Percentiles rank a stretch among this genome's conserved stretches.
phyloP scores from a whole-genome alignment of 805 yeast species.

The Starmerella asiatica region DNA sequence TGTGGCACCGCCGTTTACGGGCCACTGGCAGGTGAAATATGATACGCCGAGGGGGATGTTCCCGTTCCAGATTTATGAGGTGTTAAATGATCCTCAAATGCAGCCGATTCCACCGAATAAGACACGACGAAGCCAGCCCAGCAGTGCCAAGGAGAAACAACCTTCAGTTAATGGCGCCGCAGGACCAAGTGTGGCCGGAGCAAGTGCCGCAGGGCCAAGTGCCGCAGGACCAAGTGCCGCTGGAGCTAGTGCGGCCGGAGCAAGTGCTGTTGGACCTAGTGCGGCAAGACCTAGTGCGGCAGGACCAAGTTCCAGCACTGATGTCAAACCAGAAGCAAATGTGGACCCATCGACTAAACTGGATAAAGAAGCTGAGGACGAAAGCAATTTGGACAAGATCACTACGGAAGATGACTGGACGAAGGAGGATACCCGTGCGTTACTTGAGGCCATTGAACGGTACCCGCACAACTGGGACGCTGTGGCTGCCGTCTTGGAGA shows the following conservation, averaged over 20 bases:
- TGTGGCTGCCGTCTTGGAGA: slow-evolving; percentile 51
- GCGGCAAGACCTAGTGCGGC: neutral
- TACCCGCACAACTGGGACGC: slow-evolving; percentile 67
- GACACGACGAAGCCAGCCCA: too few relatives aligned
- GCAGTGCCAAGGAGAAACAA: neutral
- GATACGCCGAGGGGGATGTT: slow-evolving; percentile 88
- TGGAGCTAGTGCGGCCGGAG: neutral
- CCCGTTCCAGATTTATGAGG: slow-evolving; percentile 75
- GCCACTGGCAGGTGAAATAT: slow-evolving; percentile 59
- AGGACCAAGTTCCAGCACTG: neutral
- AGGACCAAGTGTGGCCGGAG: neutral
- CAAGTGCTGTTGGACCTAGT: neutral
- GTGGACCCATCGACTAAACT: neutral
- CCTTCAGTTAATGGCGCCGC: neutral
- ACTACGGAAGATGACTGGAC: slow-evolving; percentile 41
- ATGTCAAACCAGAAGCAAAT: neutral
- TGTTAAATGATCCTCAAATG: slow-evolving; percentile 36
- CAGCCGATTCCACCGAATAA: slow-evolving; percentile 16
- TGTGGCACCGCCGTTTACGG: slow-evolving; percentile 60
- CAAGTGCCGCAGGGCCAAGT: neutral
- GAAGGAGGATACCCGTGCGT: slow-evolving; percentile 42
- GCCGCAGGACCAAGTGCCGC: neutral
- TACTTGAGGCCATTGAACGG: slow-evolving; percentile 50
- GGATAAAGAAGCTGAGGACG: neutral
- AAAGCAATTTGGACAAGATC: neutral